phyloP scores from a whole-genome alignment of 495 filamentous ascomycete genomes.

The Lasiosphaeria hispida region DNA sequence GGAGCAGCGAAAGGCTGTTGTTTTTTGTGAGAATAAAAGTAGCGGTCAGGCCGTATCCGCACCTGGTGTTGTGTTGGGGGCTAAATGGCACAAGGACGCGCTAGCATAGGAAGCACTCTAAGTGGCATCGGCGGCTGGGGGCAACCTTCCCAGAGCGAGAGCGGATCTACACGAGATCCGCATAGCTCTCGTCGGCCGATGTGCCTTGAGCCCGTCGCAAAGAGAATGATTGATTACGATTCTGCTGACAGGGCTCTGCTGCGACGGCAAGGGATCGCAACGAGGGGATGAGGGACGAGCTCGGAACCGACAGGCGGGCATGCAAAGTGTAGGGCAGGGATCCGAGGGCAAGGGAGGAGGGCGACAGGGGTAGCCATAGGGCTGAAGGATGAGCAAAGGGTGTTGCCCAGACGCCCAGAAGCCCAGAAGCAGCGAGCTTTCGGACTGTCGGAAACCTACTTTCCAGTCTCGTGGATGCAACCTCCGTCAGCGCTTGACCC shows the following conservation, averaged over 20 bases:
- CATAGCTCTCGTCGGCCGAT: too few species aligned
- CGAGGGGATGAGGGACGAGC: background rate
- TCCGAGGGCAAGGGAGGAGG: slow-evolving; percentile 2
- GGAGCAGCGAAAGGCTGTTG: too few species aligned
- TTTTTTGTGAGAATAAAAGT: too few species aligned
- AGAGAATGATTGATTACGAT: background rate
- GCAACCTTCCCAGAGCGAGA: too few species aligned
- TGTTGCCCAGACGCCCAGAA: background rate
- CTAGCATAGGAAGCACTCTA: too few species aligned
- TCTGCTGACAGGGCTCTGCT: background rate
- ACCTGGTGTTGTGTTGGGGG: too few species aligned
- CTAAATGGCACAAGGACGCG: too few species aligned
- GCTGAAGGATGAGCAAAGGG: slow-evolving; percentile 13
- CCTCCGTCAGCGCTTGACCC: slow-evolving; percentile 5
- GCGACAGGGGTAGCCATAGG: slow-evolving; percentile 11
- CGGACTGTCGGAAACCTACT: slow-evolving; percentile 3
- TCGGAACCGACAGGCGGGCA: slow-evolving; percentile 15
- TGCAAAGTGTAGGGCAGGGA: slow-evolving; percentile 6
- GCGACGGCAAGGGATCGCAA: background rate
- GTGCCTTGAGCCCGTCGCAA: too few species aligned
- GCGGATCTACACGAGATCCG: too few species aligned
- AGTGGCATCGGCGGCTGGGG: too few species aligned
- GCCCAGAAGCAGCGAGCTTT: background rate
- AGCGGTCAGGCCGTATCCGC: too few species aligned
- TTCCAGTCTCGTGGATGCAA: background rate